These are phyloP conservation scores for Termitomyces sp. DNA, from an alignment of 768 basidiomycete genomes.

Conservation along the genomic window DNA sequence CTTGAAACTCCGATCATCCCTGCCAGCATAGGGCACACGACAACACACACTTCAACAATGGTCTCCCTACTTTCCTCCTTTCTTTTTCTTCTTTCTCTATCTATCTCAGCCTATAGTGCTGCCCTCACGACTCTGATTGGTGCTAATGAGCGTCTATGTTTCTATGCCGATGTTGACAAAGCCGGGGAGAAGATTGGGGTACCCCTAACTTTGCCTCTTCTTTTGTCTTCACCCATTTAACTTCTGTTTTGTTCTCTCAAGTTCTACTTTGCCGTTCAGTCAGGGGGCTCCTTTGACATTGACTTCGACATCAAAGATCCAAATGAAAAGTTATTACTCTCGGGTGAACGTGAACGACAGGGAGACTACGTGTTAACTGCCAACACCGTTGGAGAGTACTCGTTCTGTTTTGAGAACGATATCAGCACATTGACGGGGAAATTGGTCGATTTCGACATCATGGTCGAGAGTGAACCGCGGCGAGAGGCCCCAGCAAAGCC, in stretches of 20 bases:
- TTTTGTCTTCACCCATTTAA: constrained; percentile 3
- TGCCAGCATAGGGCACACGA: constrained; percentile 8
- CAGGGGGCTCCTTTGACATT: constrained; percentile 94
- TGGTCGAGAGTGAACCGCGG: constrained; percentile 97
- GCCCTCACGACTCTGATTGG: constrained; percentile 77
- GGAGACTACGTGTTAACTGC: constrained; percentile 98
- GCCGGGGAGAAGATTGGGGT: constrained; percentile 88
- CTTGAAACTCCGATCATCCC: constrained; percentile 12
- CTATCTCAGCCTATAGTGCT: constrained; percentile 39
- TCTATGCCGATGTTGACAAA: constrained; percentile 96
- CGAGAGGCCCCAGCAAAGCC: constrained; percentile 85
- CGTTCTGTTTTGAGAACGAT: constrained; percentile 99
- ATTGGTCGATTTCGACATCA: constrained; percentile 92
- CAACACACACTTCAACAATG: neutral
- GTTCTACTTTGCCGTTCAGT: constrained; percentile 99
- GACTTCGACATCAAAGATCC: constrained; percentile 94
- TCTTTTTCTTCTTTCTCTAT: constrained; percentile 30
- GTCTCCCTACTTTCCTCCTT: constrained; percentile 13
- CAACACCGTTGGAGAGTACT: constrained; percentile 82
- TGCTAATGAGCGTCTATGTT: constrained; percentile 82
- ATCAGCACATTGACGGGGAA: constrained; percentile 94
- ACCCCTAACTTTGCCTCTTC: constrained; percentile 22
- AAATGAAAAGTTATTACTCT: constrained; percentile 78
- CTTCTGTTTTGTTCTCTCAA: constrained; percentile 28
- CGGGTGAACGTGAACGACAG: constrained; percentile 84